Conservation (phyloP, 2,329 filamentous ascomycete species). For the Colletotrichum sp. region DNA sequence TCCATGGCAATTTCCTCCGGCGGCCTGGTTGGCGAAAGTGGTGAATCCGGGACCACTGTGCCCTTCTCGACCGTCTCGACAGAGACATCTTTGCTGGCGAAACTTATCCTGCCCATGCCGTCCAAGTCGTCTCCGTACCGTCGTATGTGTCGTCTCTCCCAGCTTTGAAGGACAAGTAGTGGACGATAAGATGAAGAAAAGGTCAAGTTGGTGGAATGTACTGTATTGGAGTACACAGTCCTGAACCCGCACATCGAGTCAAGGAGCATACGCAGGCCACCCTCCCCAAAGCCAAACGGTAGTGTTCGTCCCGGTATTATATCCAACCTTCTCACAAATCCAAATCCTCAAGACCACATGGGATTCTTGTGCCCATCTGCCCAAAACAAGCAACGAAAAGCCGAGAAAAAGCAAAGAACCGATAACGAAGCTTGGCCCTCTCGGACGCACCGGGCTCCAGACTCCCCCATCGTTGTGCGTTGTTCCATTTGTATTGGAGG, state of each 20-base stretch:
- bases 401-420: not conserved
- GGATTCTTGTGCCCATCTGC: not conserved
- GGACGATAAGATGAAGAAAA: not conserved
- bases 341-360: not conserved
- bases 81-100: not conserved
- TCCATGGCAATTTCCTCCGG: not conserved
- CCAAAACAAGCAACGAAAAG: not conserved
- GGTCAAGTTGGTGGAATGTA: not conserved
- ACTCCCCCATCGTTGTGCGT: not conserved
- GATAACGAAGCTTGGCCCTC: not conserved
- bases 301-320: not conserved
- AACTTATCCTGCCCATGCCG: not conserved
- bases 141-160: not conserved
- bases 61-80: not conserved
- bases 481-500: not conserved
- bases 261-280: not conserved
- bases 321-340: not conserved
- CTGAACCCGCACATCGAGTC: not conserved
- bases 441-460: not conserved
- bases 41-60: not conserved
- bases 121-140: not conserved
- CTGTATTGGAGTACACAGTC: not conserved
- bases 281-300: not conserved
- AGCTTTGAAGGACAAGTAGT: not conserved
- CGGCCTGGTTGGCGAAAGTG: not conserved